Evolutionary conservation across 148 eudicot genomes (phyloP).

Genomic region (Tetragonia tetragonoides): DNA sequence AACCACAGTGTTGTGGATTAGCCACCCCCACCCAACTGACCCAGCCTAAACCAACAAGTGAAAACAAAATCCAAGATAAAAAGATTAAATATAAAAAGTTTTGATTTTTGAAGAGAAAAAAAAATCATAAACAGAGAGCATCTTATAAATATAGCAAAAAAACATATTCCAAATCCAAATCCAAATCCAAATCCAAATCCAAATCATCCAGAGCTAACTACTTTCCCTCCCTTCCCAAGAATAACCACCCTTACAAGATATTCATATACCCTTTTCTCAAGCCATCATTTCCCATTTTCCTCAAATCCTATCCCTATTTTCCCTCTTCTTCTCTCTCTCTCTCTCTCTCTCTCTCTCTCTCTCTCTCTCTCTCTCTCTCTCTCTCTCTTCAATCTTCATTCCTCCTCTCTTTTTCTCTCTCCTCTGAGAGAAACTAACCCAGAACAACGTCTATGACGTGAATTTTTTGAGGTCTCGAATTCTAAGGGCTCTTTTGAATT

Average conservation of each 20-base stretch:
- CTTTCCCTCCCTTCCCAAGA: constrained; percentile 31
- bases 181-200: constrained; percentile 16
- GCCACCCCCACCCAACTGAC: too few relatives aligned
- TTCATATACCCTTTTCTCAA: constrained; percentile 32
- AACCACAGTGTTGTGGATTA: too few relatives aligned
- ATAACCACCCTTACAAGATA: constrained; percentile 39
- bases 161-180: constrained; percentile 22
- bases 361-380: constrained; percentile 7
- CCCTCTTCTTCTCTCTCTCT: background rate
- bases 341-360: background rate
- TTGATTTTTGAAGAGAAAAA: background rate
- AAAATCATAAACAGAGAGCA: background rate
- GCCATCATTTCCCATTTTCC: constrained; percentile 2
- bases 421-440: background rate
- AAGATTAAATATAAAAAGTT: background rate
- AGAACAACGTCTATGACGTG: constrained; percentile 1
- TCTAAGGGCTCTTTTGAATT: constrained; percentile 17
- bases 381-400: background rate
- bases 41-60: too few relatives aligned
- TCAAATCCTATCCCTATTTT: background rate
- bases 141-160: constrained; percentile 35
- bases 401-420: background rate
- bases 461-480: background rate
- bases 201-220: constrained; percentile 22
- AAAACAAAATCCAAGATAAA: background rate